Percentiles rank a stretch among this genome's conserved stretches.
phyloP scores from a whole-genome alignment of 305 asterid species.

The Salvia sclarea region DNA sequence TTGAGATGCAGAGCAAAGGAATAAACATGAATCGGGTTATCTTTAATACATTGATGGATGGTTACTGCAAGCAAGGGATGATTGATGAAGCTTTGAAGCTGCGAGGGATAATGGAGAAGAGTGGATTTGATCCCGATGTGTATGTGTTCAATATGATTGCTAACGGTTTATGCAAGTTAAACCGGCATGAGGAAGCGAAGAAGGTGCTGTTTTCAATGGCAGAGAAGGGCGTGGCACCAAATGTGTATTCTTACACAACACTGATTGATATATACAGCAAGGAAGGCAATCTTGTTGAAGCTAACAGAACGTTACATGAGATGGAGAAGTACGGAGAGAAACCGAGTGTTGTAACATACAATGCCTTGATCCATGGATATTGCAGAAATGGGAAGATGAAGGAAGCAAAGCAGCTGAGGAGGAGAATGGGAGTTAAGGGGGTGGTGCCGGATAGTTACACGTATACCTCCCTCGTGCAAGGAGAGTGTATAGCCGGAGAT shows the following conservation, averaged over 20 bases:
- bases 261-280: slow-evolving; percentile 60
- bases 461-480: slow-evolving; percentile 57
- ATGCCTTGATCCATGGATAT: slow-evolving; percentile 54
- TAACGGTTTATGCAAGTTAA: slow-evolving; percentile 51
- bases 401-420: slow-evolving; percentile 41
- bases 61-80: slow-evolving; percentile 75
- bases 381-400: slow-evolving; percentile 49
- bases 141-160: slow-evolving; percentile 64
- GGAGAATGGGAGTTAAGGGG: slow-evolving; percentile 45
- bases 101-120: slow-evolving; percentile 58
- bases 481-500: slow-evolving; percentile 58
- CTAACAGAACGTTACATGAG: slow-evolving; percentile 44
- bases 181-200: slow-evolving; percentile 65
- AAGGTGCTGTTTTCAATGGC: slow-evolving; percentile 52
- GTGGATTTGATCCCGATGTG: slow-evolving; percentile 64
- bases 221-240: slow-evolving; percentile 52
- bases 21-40: slow-evolving; percentile 56
- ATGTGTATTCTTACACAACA: slow-evolving; percentile 58
- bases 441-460: slow-evolving; percentile 48
- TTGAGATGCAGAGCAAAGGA: slow-evolving; percentile 75
- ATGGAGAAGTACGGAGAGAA: slow-evolving; percentile 64
- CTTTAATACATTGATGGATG: slow-evolving; percentile 72
- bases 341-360: slow-evolving; percentile 59
- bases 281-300: slow-evolving; percentile 66
- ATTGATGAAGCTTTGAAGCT: slow-evolving; percentile 65